Conservation (phyloP, 495 filamentous ascomycete species). For the Astrothelium macrocarpum region DNA sequence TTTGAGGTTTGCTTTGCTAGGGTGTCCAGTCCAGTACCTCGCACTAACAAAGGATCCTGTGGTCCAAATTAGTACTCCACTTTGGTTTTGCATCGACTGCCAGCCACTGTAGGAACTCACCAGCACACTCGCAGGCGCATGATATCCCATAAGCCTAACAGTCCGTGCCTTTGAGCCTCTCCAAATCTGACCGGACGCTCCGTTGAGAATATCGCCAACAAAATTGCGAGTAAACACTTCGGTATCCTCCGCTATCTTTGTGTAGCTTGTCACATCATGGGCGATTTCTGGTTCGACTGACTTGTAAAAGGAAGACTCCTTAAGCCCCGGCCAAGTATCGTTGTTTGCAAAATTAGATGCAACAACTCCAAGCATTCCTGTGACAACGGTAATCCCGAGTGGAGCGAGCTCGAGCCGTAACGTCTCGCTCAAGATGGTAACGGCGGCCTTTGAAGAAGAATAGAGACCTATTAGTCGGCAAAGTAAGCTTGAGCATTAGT, state of each 20-base stretch:
- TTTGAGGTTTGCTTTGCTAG: background rate
- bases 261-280: background rate
- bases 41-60: background rate
- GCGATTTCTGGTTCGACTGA: background rate
- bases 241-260: background rate
- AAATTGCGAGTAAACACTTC: background rate
- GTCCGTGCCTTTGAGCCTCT: background rate
- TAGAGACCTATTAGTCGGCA: constrained; percentile 27
- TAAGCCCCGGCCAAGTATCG: background rate
- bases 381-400: constrained; percentile 32
- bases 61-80: background rate
- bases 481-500: background rate
- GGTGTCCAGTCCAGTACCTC: background rate
- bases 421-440: constrained; percentile 28
- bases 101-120: background rate
- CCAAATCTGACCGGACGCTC: background rate
- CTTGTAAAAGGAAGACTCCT: background rate
- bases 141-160: background rate
- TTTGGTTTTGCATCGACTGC: background rate
- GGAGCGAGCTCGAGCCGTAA: constrained; percentile 35
- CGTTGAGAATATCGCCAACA: background rate
- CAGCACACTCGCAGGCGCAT: background rate
- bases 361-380: background rate
- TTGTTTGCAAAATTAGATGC: background rate
- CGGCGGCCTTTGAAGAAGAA: constrained; percentile 30